phyloP scores from a whole-genome alignment of 2,329 filamentous ascomycete species.

The Coniella lustricola region DNA sequence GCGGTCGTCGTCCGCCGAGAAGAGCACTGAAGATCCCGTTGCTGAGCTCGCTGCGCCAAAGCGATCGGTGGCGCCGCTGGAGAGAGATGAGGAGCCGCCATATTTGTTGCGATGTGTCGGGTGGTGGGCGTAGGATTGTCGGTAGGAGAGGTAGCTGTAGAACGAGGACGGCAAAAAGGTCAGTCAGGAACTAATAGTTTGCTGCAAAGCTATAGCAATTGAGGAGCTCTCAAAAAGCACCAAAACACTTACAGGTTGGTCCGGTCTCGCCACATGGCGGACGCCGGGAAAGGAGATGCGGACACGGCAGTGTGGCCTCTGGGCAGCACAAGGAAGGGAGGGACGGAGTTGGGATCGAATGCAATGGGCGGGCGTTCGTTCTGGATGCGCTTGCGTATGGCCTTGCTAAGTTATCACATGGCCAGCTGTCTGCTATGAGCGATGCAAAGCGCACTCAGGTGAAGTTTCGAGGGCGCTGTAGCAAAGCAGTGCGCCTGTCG shows the following conservation, averaged over 20 bases:
- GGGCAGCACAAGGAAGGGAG: conserved; percentile 2
- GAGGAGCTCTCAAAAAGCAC: neutral
- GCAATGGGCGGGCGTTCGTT: neutral
- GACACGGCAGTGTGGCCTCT: conserved; percentile 15
- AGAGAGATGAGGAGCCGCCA: conserved; percentile 35
- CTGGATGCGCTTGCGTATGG: neutral
- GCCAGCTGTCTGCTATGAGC: conserved; percentile 10
- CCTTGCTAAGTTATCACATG: conserved; percentile 13
- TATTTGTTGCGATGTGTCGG: conserved; percentile 78
- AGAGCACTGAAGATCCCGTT: conserved; percentile 45
- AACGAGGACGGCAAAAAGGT: neutral
- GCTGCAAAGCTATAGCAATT: conserved; percentile 6
- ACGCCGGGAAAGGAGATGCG: conserved; percentile 31
- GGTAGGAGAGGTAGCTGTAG: conserved; percentile 90
- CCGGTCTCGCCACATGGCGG: conserved; percentile 96
- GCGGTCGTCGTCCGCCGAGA: conserved; percentile 45
- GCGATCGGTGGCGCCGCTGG: conserved; percentile 49
- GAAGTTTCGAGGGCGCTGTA: neutral
- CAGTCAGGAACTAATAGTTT: neutral
- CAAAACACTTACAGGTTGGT: conserved; percentile 78
- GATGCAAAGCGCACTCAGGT: conserved; percentile 5
- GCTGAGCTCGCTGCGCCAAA: conserved; percentile 32
- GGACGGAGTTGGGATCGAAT: neutral
- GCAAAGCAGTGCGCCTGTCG: no score
- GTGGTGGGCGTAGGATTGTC: conserved; percentile 95